Evolutionary conservation across 768 basidiomycete genomes (phyloP), one percentile per base, ranked within the genome.

Genomic region (Tephrocybe sp.): DNA sequence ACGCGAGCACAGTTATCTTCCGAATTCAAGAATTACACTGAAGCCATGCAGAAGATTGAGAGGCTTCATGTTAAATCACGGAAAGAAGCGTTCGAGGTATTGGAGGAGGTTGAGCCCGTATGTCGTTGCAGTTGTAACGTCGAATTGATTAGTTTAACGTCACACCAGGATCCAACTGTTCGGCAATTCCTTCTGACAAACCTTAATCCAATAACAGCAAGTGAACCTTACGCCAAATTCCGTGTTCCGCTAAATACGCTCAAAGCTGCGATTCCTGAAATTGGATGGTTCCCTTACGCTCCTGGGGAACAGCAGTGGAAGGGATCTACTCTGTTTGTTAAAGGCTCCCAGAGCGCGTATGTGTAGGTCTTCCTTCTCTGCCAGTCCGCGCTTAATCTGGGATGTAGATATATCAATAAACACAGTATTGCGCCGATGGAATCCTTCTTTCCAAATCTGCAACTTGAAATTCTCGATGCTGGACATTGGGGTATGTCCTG

Each of bases 171-270:
- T 41, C 68, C 84, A 1, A 66, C 71, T 38, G 74, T 87, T 18
- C 82, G 89, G 16, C 80, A 85, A 18, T 95, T 92, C 70, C 72
- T 95, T 19, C 71, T 93, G 27, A 93, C 92, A 8, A 95, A 95
- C 68, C 74, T 91, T 24, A 61, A 76, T 15, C 67, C 72, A 18
- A 47, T 64, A 3, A 55, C 60, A 15, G 25, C 24, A 25, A 27
- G 64, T 43, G 54, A 65, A 24, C 59, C 69, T 42, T 48, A 61
- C 52, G 64, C 84, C 15, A 73, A 70, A 44, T 92, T 92, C 67
- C 81, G 82, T 9, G 72, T 94, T 22, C 90, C 92, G 0, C 65
- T 92, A 2, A 69, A 79, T 16, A 80, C 84, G 37, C 69, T 94
- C 24, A 71, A 70, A 3, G 69, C 73, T 4, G 72, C 80, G 0